Evolutionary conservation across 768 basidiomycete genomes (phyloP), one percentile per base, ranked within the genome.

Genomic region (Suillus decipiens): DNA sequence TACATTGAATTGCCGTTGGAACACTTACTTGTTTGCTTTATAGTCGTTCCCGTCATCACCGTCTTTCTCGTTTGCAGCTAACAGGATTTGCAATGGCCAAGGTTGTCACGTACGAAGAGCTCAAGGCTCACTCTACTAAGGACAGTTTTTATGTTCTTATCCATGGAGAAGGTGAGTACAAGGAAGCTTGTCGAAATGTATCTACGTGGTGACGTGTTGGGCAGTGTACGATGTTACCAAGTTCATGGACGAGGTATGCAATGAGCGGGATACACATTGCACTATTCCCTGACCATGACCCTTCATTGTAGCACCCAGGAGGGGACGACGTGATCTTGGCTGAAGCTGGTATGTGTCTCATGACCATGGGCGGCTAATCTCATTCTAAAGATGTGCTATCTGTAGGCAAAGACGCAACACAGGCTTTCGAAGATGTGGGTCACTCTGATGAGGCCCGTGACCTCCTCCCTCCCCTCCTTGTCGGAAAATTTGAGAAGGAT

Each of bases 381-480:
- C 28, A 17, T 11, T 6, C 53, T 37, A 60, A 64, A n/a, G 14
- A 54, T 15, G n/a, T 19, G 37, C 50, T 58, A 43, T 66, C 11
- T 65, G 22, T 77, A 96, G 95, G 92, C 70, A 89, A 91, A 75
- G 95, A 99, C 75, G 96, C 96, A 28, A 96, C 96, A 39, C 97
- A 98, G 72, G 95, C 97, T 7, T 99, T 99, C 72, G 96, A 99
- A 79, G 97, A 99, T 75, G 96, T 99, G 36, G 97, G 97, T 36
- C 97, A 99, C 84, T 98, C 96, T 1, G 96, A 99, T 69, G 97
- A 99, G 79, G 97, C 97, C 31, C 89, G 97, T 59, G 89, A 82
- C 14, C 84, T 96, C 63, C 83, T 99, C 59, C 86, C 85, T 19
- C 88, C 77, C 67, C 86, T 97, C 84, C 78, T 87, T 47, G 81